Conservation (phyloP, 176 grass and related monocot species). For the Avena sativa region DNA sequence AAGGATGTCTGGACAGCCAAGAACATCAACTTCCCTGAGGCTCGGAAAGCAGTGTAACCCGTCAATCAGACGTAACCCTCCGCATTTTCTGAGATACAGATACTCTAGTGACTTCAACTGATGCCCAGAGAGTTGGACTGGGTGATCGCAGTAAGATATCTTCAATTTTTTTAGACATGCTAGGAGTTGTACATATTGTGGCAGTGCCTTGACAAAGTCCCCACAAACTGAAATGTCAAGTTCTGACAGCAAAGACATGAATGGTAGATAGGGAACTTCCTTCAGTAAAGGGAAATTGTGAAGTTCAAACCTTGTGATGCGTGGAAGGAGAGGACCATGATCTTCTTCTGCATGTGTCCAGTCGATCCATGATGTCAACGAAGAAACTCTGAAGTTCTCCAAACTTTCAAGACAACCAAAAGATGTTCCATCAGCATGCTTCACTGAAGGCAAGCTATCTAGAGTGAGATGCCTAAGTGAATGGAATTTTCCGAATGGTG, state of each 20-base stretch:
- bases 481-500: background rate
- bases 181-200: background rate
- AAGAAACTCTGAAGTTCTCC: background rate
- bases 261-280: background rate
- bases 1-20: background rate
- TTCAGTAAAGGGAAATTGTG: background rate
- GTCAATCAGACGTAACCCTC: background rate
- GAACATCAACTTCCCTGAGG: background rate
- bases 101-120: background rate
- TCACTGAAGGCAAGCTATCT: background rate
- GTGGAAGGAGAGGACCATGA: background rate
- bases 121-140: background rate
- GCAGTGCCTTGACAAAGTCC: background rate
- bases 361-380: background rate
- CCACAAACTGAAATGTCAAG: background rate
- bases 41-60: background rate
- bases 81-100: conserved; percentile 1
- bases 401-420: background rate
- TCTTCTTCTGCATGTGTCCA: background rate
- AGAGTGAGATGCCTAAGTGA: conserved; percentile 3
- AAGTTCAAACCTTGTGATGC: background rate
- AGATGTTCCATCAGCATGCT: background rate
- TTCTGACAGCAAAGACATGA: background rate
- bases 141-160: background rate
- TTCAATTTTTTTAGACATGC: background rate